phyloP scores from a whole-genome alignment of 1,284 basidiomycete genomes.

The Pterula multifida region DNA sequence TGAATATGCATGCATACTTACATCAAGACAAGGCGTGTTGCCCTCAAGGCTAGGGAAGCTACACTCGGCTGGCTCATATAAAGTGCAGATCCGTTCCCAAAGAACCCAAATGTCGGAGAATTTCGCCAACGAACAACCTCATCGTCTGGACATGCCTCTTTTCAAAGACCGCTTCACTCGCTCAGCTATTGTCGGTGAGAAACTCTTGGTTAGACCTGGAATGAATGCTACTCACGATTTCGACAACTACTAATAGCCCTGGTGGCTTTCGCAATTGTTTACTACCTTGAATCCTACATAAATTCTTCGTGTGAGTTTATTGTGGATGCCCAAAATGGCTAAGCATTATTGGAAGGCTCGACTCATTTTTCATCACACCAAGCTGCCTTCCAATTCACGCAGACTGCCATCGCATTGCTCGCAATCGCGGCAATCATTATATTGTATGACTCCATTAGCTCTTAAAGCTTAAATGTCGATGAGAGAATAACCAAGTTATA shows the following conservation, averaged over 20 bases:
- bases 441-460: slow-evolving; percentile 39
- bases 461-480: slow-evolving; percentile 2
- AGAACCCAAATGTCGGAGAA: neutral
- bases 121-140: neutral
- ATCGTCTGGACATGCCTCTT: slow-evolving; percentile 14
- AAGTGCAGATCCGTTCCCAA: neutral
- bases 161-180: slow-evolving; percentile 16
- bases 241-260: neutral
- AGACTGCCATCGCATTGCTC: slow-evolving; percentile 58
- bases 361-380: slow-evolving; percentile 7
- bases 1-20: no score
- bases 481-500: slow-evolving; percentile 19
- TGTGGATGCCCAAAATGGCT: no score
- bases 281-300: slow-evolving; percentile 10
- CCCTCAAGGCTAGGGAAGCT: neutral
- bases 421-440: slow-evolving; percentile 49
- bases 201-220: neutral
- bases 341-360: no score
- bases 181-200: slow-evolving; percentile 12
- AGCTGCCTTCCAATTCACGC: slow-evolving; percentile 61
- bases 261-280: neutral
- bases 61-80: neutral
- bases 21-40: neutral
- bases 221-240: neutral
- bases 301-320: slow-evolving; percentile 30